A percentile compares a stretch with the other conserved stretches of the same genome.
Conservation (phyloP, 768 basidiomycete genomes). For the Lactarius sanguifluus region DNA sequence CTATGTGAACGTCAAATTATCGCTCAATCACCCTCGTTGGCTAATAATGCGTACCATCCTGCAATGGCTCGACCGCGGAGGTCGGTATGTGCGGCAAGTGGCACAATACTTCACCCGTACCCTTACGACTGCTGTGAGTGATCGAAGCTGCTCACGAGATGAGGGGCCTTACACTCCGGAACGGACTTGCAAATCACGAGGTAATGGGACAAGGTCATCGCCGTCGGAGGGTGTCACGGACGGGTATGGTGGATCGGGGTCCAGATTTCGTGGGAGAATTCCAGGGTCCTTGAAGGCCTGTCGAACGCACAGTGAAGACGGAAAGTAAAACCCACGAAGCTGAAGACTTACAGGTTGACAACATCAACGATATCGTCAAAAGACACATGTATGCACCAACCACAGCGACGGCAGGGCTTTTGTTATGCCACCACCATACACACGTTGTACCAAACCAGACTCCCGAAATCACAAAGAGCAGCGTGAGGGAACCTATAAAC, state of each 20-base stretch:
- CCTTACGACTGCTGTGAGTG: conserved; percentile 41
- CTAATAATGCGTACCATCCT: conserved; percentile 63
- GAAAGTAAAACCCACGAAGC: conserved; percentile 28
- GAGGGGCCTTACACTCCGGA: conserved; percentile 61
- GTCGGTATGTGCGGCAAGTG: conserved; percentile 90
- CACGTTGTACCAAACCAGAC: conserved; percentile 89
- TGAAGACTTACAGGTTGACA: conserved; percentile 64
- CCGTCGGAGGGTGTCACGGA: conserved; percentile 62
- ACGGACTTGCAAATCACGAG: conserved; percentile 79
- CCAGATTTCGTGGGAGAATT: conserved; percentile 84
- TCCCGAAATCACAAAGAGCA: conserved; percentile 68
- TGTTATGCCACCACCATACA: conserved; percentile 84
- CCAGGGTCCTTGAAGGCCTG: conserved; percentile 84
- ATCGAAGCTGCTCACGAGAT: not conserved
- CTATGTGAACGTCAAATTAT: conserved; percentile 39
- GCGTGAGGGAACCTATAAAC: conserved; percentile 60
- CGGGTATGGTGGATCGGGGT: conserved; percentile 80
- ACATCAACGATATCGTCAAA: conserved; percentile 72
- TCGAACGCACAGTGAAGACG: conserved; percentile 26
- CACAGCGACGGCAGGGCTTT: conserved; percentile 66
- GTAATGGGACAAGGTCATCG: conserved; percentile 61
- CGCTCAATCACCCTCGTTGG: not conserved
- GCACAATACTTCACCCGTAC: conserved; percentile 92
- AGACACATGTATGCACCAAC: conserved; percentile 64
- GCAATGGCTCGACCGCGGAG: conserved; percentile 94